A percentile compares a stretch with the other conserved stretches of the same genome.
Conservation (phyloP, 2,329 filamentous ascomycete species). For the Blumeria hordei region DNA sequence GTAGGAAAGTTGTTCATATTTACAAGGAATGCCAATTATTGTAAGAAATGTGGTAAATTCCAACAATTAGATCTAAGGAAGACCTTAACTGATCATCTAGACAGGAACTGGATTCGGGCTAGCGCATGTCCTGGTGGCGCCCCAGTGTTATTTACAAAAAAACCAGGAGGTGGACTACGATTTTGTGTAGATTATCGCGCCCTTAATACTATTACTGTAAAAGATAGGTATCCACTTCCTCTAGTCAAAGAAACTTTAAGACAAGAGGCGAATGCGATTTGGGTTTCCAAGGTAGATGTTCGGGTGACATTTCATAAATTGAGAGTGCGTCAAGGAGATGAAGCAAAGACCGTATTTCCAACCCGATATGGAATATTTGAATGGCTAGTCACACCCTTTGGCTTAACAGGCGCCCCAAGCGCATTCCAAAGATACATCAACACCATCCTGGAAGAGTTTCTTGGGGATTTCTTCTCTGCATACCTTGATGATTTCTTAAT, state of each 20-base stretch:
- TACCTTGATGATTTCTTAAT: too few relatives aligned
- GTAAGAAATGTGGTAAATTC: too few relatives aligned
- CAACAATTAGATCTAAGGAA: too few relatives aligned
- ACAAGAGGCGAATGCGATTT: neutral
- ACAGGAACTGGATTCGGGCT: neutral
- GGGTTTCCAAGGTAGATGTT: neutral
- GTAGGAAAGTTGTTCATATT: too few relatives aligned
- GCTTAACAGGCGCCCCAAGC: neutral
- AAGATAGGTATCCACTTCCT: neutral
- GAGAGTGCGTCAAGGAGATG: neutral
- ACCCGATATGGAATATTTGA: neutral
- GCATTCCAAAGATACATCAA: neutral
- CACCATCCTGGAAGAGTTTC: neutral
- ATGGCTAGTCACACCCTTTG: neutral
- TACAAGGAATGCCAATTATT: too few relatives aligned
- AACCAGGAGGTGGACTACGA: neutral
- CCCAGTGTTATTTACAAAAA: neutral
- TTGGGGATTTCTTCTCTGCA: too few relatives aligned
- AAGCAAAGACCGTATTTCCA: constrained; percentile 8
- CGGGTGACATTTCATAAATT: neutral
- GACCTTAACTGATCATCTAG: neutral
- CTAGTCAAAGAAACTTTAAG: neutral
- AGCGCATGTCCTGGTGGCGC: neutral
- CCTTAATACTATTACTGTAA: neutral
- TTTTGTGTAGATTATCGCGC: neutral